Conservation (phyloP, 805 yeast genomes). For the Saccharomycopsis lassenensis region DNA sequence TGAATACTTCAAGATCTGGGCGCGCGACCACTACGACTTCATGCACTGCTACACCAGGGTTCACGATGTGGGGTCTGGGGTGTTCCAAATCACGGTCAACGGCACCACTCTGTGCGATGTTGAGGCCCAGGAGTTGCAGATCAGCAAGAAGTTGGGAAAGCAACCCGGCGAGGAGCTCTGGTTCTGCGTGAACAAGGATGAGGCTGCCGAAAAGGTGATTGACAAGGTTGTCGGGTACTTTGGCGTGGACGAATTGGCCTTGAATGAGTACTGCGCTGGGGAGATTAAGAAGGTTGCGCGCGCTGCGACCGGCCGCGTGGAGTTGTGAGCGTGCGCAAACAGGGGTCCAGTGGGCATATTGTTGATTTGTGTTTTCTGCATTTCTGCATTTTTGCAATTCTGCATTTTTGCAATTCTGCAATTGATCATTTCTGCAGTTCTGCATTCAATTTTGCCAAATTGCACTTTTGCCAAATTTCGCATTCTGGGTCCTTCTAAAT, state of each 20-base stretch:
- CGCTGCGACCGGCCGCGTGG: too few relatives aligned
- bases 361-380: too few relatives aligned
- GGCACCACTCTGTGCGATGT: constrained; percentile 17
- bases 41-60: constrained; percentile 18
- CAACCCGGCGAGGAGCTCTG: background rate
- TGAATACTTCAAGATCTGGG: constrained; percentile 18
- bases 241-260: constrained; percentile 1
- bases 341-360: too few relatives aligned
- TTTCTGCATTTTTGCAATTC: too few relatives aligned
- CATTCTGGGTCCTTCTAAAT: too few relatives aligned
- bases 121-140: constrained; percentile 16
- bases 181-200: constrained; percentile 14
- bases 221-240: constrained; percentile 17
- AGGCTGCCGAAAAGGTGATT: constrained; percentile 12
- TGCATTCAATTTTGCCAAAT: too few relatives aligned
- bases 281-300: too few relatives aligned
- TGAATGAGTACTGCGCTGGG: constrained; percentile 14
- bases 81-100: constrained; percentile 13
- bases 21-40: constrained; percentile 14
- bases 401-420: too few relatives aligned
- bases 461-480: too few relatives aligned
- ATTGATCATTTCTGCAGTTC: too few relatives aligned
- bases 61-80: constrained; percentile 1
- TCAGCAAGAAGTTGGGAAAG: constrained; percentile 13
- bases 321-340: too few relatives aligned